A percentile compares a stretch with the other conserved stretches of the same genome.
phyloP scores from a whole-genome alignment of 148 eudicot genomes.

The Silene conica region DNA sequence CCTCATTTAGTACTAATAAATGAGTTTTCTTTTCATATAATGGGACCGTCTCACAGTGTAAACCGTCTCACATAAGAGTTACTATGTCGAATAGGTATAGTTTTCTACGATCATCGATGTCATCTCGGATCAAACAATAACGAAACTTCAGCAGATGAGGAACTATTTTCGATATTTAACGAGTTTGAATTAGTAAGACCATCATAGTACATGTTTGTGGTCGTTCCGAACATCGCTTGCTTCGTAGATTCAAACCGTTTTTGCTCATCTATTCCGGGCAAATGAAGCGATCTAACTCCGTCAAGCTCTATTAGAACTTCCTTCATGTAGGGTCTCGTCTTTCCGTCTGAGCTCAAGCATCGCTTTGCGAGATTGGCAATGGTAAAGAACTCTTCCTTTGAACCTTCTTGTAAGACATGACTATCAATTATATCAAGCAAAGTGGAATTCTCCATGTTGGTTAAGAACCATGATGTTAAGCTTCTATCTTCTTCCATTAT shows the following conservation, averaged over 20 bases:
- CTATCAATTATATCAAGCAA: constrained; percentile 27
- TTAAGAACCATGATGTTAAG: constrained; percentile 30
- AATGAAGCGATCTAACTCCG: constrained; percentile 16
- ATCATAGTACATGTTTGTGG: background rate
- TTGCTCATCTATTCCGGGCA: background rate
- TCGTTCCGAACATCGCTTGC: background rate
- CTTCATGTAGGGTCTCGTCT: constrained; percentile 38
- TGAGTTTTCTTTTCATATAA: no score
- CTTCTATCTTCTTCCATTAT: constrained; percentile 22
- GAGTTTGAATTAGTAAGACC: constrained; percentile 1
- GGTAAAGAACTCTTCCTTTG: constrained; percentile 20
- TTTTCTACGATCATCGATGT: background rate
- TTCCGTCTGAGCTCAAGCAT: constrained; percentile 31
- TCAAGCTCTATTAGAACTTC: constrained; percentile 29
- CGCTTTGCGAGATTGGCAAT: constrained; percentile 30
- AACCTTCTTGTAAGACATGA: constrained; percentile 26
- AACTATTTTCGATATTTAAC: background rate
- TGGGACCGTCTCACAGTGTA: no score
- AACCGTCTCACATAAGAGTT: no score
- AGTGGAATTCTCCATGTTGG: constrained; percentile 15
- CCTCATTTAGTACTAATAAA: no score
- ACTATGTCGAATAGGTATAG: no score
- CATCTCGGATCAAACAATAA: constrained; percentile 16
- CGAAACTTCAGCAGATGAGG: constrained; percentile 16
- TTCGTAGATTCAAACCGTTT: constrained; percentile 5